These are phyloP conservation scores for Cardamine resedifolia DNA, from an alignment of 345 rosid species.

Conservation along the genomic window DNA sequence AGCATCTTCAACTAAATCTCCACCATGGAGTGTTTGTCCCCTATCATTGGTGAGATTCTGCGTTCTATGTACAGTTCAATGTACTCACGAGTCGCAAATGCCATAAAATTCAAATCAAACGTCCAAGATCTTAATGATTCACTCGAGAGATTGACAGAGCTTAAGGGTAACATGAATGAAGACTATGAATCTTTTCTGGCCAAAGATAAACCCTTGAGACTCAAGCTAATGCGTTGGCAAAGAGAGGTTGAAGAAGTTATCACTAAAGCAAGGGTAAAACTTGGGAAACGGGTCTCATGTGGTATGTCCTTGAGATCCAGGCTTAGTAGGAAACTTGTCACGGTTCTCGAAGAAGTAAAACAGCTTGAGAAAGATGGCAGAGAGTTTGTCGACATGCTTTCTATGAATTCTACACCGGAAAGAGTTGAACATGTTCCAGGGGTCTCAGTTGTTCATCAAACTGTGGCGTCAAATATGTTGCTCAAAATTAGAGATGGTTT, in stretches of 20 bases:
- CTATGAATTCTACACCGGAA: not conserved
- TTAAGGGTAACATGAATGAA: not conserved
- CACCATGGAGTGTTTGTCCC: not conserved
- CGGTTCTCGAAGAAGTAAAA: not conserved
- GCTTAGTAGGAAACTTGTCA: not conserved
- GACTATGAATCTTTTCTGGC: not conserved
- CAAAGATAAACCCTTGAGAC: not conserved
- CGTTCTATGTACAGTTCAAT: not conserved
- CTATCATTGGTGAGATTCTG: not conserved
- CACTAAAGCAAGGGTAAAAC: not conserved
- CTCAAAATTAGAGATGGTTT: not conserved
- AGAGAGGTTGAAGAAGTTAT: not conserved
- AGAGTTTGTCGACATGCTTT: slow-evolving; percentile 2
- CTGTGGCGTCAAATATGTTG: slow-evolving; percentile 20
- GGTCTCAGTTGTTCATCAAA: slow-evolving; percentile 24
- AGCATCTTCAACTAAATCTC: not conserved
- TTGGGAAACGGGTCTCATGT: not conserved
- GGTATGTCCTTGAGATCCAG: not conserved
- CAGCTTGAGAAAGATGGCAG: not conserved
- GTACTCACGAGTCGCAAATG: not conserved
- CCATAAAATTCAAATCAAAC: slow-evolving; percentile 19
- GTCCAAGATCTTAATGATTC: slow-evolving; percentile 1
- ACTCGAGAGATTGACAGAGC: not conserved
- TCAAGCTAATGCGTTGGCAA: slow-evolving; percentile 1
- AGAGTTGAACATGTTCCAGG: slow-evolving; percentile 24